Percentiles rank a stretch among this genome's conserved stretches.
Conservation (phyloP, 2,329 filamentous ascomycete genomes). For the Aspergillus hortae region DNA sequence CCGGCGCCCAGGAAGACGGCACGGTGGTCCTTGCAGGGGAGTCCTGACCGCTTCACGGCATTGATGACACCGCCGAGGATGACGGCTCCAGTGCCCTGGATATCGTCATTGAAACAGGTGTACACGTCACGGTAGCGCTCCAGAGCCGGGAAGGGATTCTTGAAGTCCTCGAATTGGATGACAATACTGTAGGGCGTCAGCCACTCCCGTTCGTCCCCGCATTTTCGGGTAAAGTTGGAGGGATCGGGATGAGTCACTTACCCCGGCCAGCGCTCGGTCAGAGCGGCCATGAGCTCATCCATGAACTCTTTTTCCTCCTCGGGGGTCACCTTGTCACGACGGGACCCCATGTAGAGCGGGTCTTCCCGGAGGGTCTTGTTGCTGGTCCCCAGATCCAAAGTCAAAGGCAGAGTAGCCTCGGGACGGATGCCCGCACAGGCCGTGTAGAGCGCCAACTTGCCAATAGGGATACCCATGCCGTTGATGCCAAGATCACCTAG, state of each 20-base stretch:
- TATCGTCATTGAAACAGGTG: slow-evolving; percentile 98
- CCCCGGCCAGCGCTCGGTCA: slow-evolving; percentile 71
- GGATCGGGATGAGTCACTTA: slow-evolving; percentile 35
- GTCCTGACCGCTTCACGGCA: slow-evolving; percentile 76
- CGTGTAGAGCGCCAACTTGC: slow-evolving; percentile 93
- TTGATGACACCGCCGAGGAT: slow-evolving; percentile 79
- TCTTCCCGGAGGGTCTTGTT: slow-evolving; percentile 68
- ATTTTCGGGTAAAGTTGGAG: slow-evolving; percentile 10
- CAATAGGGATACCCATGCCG: slow-evolving; percentile 96
- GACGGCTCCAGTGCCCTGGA: slow-evolving; percentile 95
- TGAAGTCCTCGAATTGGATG: slow-evolving; percentile 97
- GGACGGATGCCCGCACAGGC: slow-evolving; percentile 93
- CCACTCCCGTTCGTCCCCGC: slow-evolving; percentile 18
- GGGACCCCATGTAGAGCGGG: slow-evolving; percentile 86
- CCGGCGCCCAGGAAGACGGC: slow-evolving; percentile 96
- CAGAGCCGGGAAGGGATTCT: slow-evolving; percentile 92
- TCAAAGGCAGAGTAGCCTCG: slow-evolving; percentile 60
- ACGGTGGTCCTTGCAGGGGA: slow-evolving; percentile 83
- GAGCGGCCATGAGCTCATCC: slow-evolving; percentile 94
- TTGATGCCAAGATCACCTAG: slow-evolving; percentile 94
- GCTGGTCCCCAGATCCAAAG: slow-evolving; percentile 60
- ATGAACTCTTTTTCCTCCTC: slow-evolving; percentile 85
- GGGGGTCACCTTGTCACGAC: slow-evolving; percentile 72
- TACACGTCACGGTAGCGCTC: slow-evolving; percentile 84
- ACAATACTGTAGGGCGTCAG: slow-evolving; percentile 51